Percentiles rank a stretch among this genome's conserved stretches.
These are phyloP conservation scores for Euclidium syriacum DNA, from an alignment of 345 rosid genomes.

Conservation along the genomic window DNA sequence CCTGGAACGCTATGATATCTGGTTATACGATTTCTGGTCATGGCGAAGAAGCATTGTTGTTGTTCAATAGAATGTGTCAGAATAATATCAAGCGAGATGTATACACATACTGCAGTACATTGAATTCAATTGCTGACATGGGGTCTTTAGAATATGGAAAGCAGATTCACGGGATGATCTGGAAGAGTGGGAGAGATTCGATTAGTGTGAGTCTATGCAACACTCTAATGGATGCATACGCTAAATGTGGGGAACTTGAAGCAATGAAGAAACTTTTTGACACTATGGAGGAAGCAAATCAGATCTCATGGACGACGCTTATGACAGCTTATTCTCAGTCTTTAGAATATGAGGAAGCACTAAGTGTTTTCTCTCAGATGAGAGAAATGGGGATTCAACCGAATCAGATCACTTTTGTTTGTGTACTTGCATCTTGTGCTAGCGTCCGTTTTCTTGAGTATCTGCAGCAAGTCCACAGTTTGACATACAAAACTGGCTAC, in stretches of 20 bases:
- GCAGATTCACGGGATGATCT: slow-evolving; percentile 38
- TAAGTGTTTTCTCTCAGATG: slow-evolving; percentile 42
- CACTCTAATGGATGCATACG: slow-evolving; percentile 42
- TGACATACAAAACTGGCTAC: slow-evolving; percentile 42
- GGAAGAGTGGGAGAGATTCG: slow-evolving; percentile 24
- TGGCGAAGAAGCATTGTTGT: slow-evolving; percentile 29
- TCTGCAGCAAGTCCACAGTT: slow-evolving; percentile 51
- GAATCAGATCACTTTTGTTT: slow-evolving; percentile 49
- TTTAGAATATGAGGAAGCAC: slow-evolving; percentile 40
- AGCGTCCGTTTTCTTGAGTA: slow-evolving; percentile 41
- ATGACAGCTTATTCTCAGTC: slow-evolving; percentile 53
- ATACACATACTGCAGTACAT: slow-evolving; percentile 38
- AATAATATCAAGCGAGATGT: slow-evolving; percentile 26
- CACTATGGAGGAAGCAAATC: slow-evolving; percentile 37
- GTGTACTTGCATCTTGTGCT: slow-evolving; percentile 46
- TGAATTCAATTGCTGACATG: slow-evolving; percentile 32
- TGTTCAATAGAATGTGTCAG: slow-evolving; percentile 35
- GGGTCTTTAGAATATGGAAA: slow-evolving; percentile 26
- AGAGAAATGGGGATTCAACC: slow-evolving; percentile 39
- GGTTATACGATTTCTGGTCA: slow-evolving; percentile 27
- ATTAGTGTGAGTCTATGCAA: slow-evolving; percentile 28
- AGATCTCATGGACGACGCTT: slow-evolving; percentile 60
- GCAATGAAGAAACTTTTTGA: slow-evolving; percentile 45
- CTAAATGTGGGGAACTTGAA: slow-evolving; percentile 39
- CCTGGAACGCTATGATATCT: slow-evolving; percentile 47